Evolutionary conservation across 140 eudicot species (phyloP), one percentile per base, ranked within the genome.

Genomic region (Ambrosia hybrid): DNA sequence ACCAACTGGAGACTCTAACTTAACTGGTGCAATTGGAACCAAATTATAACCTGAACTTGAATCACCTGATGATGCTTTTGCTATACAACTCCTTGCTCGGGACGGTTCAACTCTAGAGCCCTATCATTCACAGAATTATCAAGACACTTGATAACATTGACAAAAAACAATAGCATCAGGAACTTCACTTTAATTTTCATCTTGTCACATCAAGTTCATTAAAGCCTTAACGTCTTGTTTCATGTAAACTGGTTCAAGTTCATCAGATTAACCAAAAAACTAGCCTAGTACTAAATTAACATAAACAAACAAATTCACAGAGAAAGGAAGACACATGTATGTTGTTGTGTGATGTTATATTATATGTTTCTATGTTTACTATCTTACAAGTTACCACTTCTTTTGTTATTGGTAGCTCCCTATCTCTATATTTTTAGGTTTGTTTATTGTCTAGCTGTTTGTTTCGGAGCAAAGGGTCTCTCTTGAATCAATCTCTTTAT

Each of bases 1-100:
- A 43, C 99, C 99, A 81, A 82, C 87, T 3, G 99, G 86, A 37
- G 99, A 84, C 79, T 95, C 90, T 10, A 95, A 85, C 72, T 85
- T 79, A 80, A 85, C 82, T 56, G 99, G 99, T 65, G 96, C 96
- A 51, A 88, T 45, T 51, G 91, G 89, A 66, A 67, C 78, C 69
- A 83, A 72, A 78, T 85, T 73, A 57, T 79, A 78, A 11, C 89
- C 80, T 52, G 71, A 43, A 43, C 57, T 56, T n/a, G 91, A 68
- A 68, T 65, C 83, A 58, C 82, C 84, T 26, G 4, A 64, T 6
- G 95, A 88, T 68, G 95, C 90, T 85, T 87, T 88, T 65, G 85
- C 85, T 41, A 82, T 16, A 52, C 87, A 86, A 62, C 83, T 83
- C 84, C 84, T 88, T 53, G 76, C 68, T 66, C 85, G 79, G 53